Base-by-base conservation (phyloP, 345 rosid species). In the Gossypium raimondii region DNA sequence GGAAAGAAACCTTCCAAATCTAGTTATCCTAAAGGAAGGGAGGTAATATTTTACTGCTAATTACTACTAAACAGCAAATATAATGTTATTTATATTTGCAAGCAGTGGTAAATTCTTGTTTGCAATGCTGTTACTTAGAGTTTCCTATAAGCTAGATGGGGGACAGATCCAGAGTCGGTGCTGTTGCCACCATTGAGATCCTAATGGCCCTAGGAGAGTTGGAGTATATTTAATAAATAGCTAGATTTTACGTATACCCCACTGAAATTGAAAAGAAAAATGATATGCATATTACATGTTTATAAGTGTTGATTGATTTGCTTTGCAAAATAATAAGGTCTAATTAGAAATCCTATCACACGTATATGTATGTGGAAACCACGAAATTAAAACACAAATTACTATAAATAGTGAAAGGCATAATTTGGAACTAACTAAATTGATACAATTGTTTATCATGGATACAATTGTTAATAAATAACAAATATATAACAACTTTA, bases 1-100 rank as follows among this genome's bases (percentile, higher is more conserved):
- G 97, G 97, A 29, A 94, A 92, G 86, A 94, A 89, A 80, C 41
- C 90, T 10, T 89, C 95, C 70, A 92, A 91, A 81, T 86, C 91
- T 64, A 78, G 79, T 76, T 56, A 73, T 24, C 84, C 84, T 20
- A 94, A 83, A 76, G 89, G 80, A 63, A 87, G 85, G 67, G 97
- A 91, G 95, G 98, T 92, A 77, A 81, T 24, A 2, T 7, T 14
- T 12, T 11, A 22, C 12, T 3, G 3, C 55, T 13, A 24, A 11
- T 20, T 43, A 24, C 51, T 43, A 10, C 13, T 73, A 47, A 56
- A 20, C 47, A 45, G 56, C 61, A 57, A 41, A 67, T 61, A n/a
- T 56, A 47, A 43, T 11, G 16, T 41, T 57, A 57, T 38, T 41
- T 20, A 13, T 61, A 14, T 61, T 34, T 14, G 45, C 20, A 16